Percentiles rank a stretch among this genome's conserved stretches.
Conservation (phyloP, 371 early-diverging fungal species). For the Rhizopus delemar region DNA sequence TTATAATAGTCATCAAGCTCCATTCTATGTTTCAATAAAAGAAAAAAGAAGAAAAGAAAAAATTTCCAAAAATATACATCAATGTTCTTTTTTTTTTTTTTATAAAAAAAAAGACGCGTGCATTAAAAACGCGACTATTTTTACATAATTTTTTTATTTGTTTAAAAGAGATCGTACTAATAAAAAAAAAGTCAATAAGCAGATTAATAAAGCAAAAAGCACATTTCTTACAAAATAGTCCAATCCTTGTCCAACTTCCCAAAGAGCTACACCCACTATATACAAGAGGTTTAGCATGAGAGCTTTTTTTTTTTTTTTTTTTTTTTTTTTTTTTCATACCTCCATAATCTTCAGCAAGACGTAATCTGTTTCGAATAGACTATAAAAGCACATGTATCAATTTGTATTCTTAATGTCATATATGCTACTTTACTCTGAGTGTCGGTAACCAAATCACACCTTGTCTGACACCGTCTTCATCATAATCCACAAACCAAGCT, state of each 20-base stretch:
- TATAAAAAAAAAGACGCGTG: not conserved
- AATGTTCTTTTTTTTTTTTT: not conserved
- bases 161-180: conserved; percentile 19
- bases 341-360: conserved; percentile 57
- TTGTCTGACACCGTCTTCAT: conserved; percentile 35
- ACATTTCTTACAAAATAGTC: conserved; percentile 57
- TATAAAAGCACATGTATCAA: conserved; percentile 8
- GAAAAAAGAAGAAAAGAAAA: conserved; percentile 5
- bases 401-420: not conserved
- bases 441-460: conserved; percentile 58
- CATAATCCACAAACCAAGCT: conserved; percentile 42
- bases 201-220: not conserved
- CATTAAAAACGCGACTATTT: conserved; percentile 1
- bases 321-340: conserved; percentile 20
- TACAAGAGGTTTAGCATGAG: not conserved
- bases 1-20: conserved; percentile 53
- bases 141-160: not conserved
- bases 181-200: not conserved
- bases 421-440: conserved; percentile 29
- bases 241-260: conserved; percentile 72
- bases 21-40: conserved; percentile 15
- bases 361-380: conserved; percentile 52
- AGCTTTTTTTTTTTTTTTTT: not conserved
- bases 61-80: not conserved
- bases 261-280: conserved; percentile 57